A percentile compares a stretch with the other conserved stretches of the same genome.
These are phyloP conservation scores for Gardenia jasminoides DNA, from an alignment of 257 asterid genomes.

Conservation along the genomic window DNA sequence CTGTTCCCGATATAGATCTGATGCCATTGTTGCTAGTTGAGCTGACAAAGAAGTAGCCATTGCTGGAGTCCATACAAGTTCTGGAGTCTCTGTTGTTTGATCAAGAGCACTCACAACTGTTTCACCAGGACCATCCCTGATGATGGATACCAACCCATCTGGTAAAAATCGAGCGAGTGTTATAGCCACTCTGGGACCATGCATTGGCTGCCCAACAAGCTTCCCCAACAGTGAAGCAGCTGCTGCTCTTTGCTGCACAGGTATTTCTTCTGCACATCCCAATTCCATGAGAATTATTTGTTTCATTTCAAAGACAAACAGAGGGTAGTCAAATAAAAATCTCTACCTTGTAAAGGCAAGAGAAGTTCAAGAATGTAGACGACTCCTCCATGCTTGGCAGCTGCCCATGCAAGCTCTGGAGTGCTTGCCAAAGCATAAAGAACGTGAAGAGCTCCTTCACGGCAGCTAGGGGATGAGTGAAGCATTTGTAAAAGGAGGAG, in stretches of 20 bases:
- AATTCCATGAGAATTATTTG: slow-evolving; percentile 21
- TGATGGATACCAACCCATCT: slow-evolving; percentile 88
- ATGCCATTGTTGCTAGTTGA: slow-evolving; percentile 92
- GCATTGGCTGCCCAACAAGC: slow-evolving; percentile 96
- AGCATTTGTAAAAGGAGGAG: slow-evolving; percentile 88
- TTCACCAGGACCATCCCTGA: slow-evolving; percentile 99
- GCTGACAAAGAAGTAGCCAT: slow-evolving; percentile 98
- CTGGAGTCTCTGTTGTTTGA: slow-evolving; percentile 98
- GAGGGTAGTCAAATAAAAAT: slow-evolving; percentile 16
- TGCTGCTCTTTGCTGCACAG: slow-evolving; percentile 96
- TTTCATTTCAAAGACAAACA: neutral
- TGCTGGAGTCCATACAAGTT: slow-evolving; percentile 99
- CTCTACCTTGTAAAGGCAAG: slow-evolving; percentile 78
- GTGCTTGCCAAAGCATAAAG: slow-evolving; percentile 98
- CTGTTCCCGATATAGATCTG: slow-evolving; percentile 84
- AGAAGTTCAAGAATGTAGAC: slow-evolving; percentile 94
- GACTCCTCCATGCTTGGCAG: slow-evolving; percentile 99
- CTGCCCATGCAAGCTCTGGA: slow-evolving; percentile 97
- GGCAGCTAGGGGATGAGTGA: slow-evolving; percentile 93
- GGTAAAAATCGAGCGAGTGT: slow-evolving; percentile 94
- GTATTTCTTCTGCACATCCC: slow-evolving; percentile 74
- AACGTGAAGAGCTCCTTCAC: slow-evolving; percentile 95
- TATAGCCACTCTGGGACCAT: slow-evolving; percentile 98
- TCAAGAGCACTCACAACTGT: slow-evolving; percentile 84
- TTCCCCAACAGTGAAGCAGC: slow-evolving; percentile 92